Base-by-base conservation (phyloP, 441 rosid species). In the Populus hybrid region DNA sequence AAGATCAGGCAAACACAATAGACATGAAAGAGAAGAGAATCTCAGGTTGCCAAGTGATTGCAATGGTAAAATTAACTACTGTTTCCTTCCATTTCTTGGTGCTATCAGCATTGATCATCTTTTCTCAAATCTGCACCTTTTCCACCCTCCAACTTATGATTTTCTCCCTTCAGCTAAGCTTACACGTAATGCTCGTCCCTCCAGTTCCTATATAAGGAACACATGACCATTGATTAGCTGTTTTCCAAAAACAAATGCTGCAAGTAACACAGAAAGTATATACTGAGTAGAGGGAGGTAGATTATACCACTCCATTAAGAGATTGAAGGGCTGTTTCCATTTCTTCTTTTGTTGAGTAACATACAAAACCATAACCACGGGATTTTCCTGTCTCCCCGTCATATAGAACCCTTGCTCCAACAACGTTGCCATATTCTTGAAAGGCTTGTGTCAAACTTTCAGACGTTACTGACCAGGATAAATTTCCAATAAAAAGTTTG, bases 351-450 rank as follows among this genome's bases (percentile, higher is more conserved):
- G 97, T 85, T 3, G 90, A 72, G 83, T 84, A 93, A 84, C 90
- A 84, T 0, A 95, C 94, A 12, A 95, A 95, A 21, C 98, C 98
- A 35, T 91, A 93, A 10, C 99, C 99, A 0, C 86, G 81, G 0
- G 99, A 90, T 72, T 86, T 88, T 18, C 99, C 99, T 0, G 98
- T 90, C 77, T 93, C 94, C 45, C 99, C 98, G 71, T 95, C 94
- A 2, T 66, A 91, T 45, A 95, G 83, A 83, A 95, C 98, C 83
- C 97, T 87, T 6, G 97, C 92, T 24, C 94, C 96, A 66, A 93
- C 91, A 36, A 95, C 91, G 35, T 85, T 86, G n/a, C 99, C 99
- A 68, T 88, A 90, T 63, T 88, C 89, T 80, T 88, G 81, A 81
- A 93, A 95, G 59, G 94, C 93, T 86, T 81, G 77, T 50, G 84